Evolutionary conservation across 805 yeast species (phyloP).

Genomic region (Spencermartinsiella europaea): DNA sequence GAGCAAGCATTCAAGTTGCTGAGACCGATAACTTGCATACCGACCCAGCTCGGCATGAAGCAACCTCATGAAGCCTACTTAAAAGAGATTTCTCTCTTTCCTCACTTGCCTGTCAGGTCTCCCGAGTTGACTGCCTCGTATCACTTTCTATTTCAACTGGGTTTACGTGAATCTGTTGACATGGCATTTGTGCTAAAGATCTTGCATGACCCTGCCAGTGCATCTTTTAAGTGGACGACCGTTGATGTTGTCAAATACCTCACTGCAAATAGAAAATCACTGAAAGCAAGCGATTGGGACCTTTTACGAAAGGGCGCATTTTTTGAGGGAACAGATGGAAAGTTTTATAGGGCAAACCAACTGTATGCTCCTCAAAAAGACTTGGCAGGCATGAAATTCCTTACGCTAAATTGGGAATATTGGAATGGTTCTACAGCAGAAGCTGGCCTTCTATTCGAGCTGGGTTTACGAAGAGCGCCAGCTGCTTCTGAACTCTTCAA

Average conservation of each 20-base stretch:
- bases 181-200: slow-evolving; percentile 34
- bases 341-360: slow-evolving; percentile 21
- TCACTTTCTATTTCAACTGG: slow-evolving; percentile 25
- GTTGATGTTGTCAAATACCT: slow-evolving; percentile 34
- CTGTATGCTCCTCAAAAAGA: slow-evolving; percentile 30
- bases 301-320: slow-evolving; percentile 27
- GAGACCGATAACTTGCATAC: slow-evolving; percentile 26
- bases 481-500: slow-evolving; percentile 22
- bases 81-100: slow-evolving; percentile 31
- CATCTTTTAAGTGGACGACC: slow-evolving; percentile 30
- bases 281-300: slow-evolving; percentile 30
- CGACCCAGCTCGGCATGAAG: slow-evolving; percentile 36
- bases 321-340: slow-evolving; percentile 22
- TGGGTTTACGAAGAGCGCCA: slow-evolving; percentile 31
- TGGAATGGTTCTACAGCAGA: slow-evolving; percentile 27
- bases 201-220: slow-evolving; percentile 22
- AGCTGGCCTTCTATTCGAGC: slow-evolving; percentile 26
- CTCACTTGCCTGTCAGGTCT: slow-evolving; percentile 33
- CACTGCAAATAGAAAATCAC: slow-evolving; percentile 21
- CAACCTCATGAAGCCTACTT: slow-evolving; percentile 32
- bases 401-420: slow-evolving; percentile 25
- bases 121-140: slow-evolving; percentile 19
- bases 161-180: slow-evolving; percentile 36
- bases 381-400: slow-evolving; percentile 27
- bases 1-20: slow-evolving; percentile 11